phyloP scores from a whole-genome alignment of 148 eudicot genomes.

The Fagopyrum tataricum region DNA sequence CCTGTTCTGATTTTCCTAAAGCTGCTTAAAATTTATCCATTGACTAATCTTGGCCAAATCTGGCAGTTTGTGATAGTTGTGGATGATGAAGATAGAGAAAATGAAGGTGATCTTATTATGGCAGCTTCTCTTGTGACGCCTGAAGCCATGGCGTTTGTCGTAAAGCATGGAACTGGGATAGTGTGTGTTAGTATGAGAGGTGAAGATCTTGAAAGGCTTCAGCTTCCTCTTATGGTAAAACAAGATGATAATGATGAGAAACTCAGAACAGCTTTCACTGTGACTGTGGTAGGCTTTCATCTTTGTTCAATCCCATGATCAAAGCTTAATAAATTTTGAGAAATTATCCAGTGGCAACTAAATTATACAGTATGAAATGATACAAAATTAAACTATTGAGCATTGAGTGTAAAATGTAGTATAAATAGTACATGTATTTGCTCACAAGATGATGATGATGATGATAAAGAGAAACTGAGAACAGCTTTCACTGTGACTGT shows the following conservation, averaged over 20 bases:
- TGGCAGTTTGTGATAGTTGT: conserved; percentile 62
- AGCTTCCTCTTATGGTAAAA: conserved; percentile 53
- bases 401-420: too few species aligned
- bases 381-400: too few species aligned
- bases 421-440: too few species aligned
- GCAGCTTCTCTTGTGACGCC: conserved; percentile 54
- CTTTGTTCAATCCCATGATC: neutral
- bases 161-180: conserved; percentile 66
- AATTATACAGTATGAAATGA: too few species aligned
- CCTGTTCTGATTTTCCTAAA: neutral
- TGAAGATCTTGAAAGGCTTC: conserved; percentile 51
- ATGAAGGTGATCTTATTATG: conserved; percentile 70
- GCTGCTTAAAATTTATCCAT: neutral
- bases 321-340: neutral
- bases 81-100: conserved; percentile 70
- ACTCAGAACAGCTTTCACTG: conserved; percentile 55
- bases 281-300: conserved; percentile 45
- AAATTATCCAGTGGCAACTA: too few species aligned
- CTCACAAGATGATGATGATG: too few species aligned
- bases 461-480: conserved; percentile 48
- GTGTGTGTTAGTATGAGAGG: conserved; percentile 64
- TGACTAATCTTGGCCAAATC: neutral
- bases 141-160: conserved; percentile 66
- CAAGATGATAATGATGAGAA: conserved; percentile 49
- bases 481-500: conserved; percentile 66